phyloP scores from a whole-genome alignment of 306 rosid genomes.

The Abrus precatorius region DNA sequence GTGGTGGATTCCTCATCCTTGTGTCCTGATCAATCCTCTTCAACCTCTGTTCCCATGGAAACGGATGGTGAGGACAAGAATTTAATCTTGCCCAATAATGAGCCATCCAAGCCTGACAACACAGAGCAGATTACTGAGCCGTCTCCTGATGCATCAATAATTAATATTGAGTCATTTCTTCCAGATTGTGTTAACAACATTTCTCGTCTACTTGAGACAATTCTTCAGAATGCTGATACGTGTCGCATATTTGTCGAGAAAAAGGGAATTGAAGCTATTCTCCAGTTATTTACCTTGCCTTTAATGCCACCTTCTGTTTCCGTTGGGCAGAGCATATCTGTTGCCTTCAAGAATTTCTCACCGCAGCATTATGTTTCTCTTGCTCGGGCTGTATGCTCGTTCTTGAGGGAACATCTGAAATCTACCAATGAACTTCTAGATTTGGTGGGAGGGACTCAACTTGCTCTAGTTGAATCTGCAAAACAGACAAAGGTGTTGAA shows the following conservation, averaged over 20 bases:
- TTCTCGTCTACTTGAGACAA: conserved; percentile 92
- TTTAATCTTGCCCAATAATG: conserved; percentile 63
- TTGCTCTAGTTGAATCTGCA: conserved; percentile 73
- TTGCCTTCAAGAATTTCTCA: conserved; percentile 94
- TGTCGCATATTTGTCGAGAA: conserved; percentile 96
- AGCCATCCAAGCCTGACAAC: conserved; percentile 64
- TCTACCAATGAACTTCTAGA: conserved; percentile 84
- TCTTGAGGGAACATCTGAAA: conserved; percentile 83
- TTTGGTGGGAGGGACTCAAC: conserved; percentile 84
- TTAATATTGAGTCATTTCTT: conserved; percentile 77
- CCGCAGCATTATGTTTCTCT: conserved; percentile 92
- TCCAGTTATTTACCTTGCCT: conserved; percentile 85
- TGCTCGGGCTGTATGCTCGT: conserved; percentile 89
- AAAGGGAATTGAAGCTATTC: conserved; percentile 93
- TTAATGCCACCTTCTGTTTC: conserved; percentile 82
- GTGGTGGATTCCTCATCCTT: conserved; percentile 63
- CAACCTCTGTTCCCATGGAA: conserved; percentile 92
- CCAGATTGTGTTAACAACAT: conserved; percentile 88
- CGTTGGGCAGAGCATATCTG: conserved; percentile 87
- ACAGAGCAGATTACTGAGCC: conserved; percentile 70
- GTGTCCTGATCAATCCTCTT: conserved; percentile 69
- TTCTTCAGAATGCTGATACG: conserved; percentile 97
- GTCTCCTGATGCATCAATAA: conserved; percentile 63
- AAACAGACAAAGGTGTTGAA: conserved; percentile 78
- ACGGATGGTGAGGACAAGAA: conserved; percentile 81